Conservation (phyloP, 306 rosid genomes). For the Cucurbita moschata region DNA sequence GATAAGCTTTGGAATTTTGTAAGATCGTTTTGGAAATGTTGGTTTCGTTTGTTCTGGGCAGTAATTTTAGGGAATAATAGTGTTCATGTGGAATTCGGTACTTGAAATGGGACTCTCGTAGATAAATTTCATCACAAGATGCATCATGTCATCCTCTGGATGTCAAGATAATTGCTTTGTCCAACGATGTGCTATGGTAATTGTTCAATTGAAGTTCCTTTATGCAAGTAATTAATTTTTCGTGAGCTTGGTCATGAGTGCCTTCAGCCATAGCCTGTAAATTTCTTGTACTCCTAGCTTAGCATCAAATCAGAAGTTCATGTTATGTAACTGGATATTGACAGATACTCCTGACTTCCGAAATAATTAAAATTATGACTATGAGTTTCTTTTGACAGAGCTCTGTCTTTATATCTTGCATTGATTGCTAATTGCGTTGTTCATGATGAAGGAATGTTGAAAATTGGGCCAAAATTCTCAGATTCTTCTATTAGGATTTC, state of each 20-base stretch:
- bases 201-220: neutral
- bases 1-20: neutral
- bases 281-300: neutral
- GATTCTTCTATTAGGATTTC: neutral
- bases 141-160: neutral
- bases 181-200: neutral
- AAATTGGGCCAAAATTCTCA: neutral
- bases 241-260: neutral
- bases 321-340: neutral
- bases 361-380: neutral
- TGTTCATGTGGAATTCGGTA: neutral
- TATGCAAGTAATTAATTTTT: neutral
- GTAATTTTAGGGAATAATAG: neutral
- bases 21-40: neutral
- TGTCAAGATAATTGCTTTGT: neutral
- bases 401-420: neutral
- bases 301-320: neutral
- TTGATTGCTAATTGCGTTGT: neutral
- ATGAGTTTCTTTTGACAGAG: neutral
- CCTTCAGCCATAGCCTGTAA: neutral
- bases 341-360: neutral
- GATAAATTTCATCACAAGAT: neutral
- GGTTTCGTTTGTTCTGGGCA: neutral
- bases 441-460: neutral
- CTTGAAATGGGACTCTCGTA: neutral